A percentile compares a stretch with the other conserved stretches of the same genome.
phyloP scores from a whole-genome alignment of 768 basidiomycete genomes.

The Strobilomyces confusus region DNA sequence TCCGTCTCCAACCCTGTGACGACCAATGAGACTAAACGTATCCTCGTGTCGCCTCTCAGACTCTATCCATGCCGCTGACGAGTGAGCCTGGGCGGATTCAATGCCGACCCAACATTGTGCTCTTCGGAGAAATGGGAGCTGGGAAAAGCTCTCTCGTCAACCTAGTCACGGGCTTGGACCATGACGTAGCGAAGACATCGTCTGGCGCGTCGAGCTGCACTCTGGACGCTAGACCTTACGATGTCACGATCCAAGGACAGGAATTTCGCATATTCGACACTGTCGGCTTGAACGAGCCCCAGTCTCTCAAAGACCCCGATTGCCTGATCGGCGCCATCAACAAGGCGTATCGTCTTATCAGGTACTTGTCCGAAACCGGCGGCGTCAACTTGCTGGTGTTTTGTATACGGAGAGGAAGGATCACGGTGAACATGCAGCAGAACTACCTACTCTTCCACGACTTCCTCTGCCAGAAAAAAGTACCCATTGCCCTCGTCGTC shows the following conservation, averaged over 20 bases:
- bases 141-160: conserved; percentile 44
- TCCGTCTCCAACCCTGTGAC: background rate
- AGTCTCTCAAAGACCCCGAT: conserved; percentile 23
- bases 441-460: conserved; percentile 34
- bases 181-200: conserved; percentile 26
- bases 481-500: conserved; percentile 30
- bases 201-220: conserved; percentile 33
- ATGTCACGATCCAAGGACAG: conserved; percentile 12
- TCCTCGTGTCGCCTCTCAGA: background rate
- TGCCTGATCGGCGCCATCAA: conserved; percentile 28
- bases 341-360: conserved; percentile 34
- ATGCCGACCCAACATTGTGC: conserved; percentile 21
- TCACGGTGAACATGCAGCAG: conserved; percentile 24
- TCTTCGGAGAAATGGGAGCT: conserved; percentile 30
- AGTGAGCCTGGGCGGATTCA: conserved; percentile 9
- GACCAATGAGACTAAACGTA: conserved; percentile 5
- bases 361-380: conserved; percentile 24
- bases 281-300: conserved; percentile 30
- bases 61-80: conserved; percentile 1
- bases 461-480: conserved; percentile 31
- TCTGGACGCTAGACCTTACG: conserved; percentile 28
- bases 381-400: conserved; percentile 41
- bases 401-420: conserved; percentile 33
- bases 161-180: conserved; percentile 30
- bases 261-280: conserved; percentile 34